Evolutionary conservation across 2,329 filamentous ascomycete genomes (phyloP).

Genomic region (Hymenoscyphus repandus): DNA sequence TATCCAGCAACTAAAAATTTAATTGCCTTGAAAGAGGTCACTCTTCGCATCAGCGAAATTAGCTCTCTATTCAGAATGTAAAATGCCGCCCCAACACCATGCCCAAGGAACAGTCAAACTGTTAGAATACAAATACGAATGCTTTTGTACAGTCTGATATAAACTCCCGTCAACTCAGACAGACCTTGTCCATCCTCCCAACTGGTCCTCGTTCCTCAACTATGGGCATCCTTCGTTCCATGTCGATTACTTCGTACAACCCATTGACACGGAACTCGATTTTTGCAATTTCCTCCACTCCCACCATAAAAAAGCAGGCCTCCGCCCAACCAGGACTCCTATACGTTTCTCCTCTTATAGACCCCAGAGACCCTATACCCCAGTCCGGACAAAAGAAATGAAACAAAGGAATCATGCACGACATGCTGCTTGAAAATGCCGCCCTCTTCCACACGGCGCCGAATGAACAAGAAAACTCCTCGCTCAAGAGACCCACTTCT

Average conservation of each 20-base stretch:
- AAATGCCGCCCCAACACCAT: background rate
- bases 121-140: background rate
- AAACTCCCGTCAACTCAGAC: background rate
- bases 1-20: no score
- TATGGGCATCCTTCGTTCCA: background rate
- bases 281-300: conserved; percentile 16
- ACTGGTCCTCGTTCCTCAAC: background rate
- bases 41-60: no score
- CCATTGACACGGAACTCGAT: background rate
- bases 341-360: background rate
- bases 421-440: background rate
- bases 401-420: background rate
- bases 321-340: conserved; percentile 9
- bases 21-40: background rate
- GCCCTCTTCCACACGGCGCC: background rate
- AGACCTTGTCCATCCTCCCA: background rate
- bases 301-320: conserved; percentile 17
- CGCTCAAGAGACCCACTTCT: conserved; percentile 4
- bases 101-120: background rate
- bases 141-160: conserved; percentile 12
- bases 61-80: conserved; percentile 8
- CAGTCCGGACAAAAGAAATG: background rate
- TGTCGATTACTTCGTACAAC: background rate
- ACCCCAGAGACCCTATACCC: conserved; percentile 1
- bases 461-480: conserved; percentile 2